Evolutionary conservation across 305 asterid genomes (phyloP), one percentile per base, ranked within the genome.

Genomic region (Plantago lanceolata): DNA sequence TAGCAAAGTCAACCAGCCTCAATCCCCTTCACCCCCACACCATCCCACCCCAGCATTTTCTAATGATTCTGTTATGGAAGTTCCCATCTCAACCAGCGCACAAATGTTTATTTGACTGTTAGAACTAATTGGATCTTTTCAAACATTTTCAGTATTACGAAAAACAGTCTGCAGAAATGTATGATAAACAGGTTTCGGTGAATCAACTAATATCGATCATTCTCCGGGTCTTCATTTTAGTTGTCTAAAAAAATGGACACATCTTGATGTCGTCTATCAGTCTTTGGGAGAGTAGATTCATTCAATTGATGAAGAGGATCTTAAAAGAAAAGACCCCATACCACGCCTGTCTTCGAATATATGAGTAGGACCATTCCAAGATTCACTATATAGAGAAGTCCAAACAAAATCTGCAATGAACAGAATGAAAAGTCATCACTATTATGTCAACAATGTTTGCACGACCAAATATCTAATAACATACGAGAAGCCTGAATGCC

Each of bases 291-390:
- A 33, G 8, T 4, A 33, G 40, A 33, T 33, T 33, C 40, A 33
- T 33, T 7, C 2, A 33, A 33, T 4, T 7, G 9, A 33, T 33
- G 40, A 33, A 33, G 2, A 28, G 13, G 21, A 66, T 63, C 71
- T 57, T 35, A 56, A 20, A 56, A n/a, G 52, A 54, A 59, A 48
- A 64, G 57, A 40, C 61, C 72, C 29, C 88, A 59, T 85, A 89
- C 98, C 98, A 78, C 89, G 7, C 82, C 78, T 15, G 89, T 81
- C 95, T 92, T 92, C 85, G 84, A 61, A 68, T 89, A 92, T 70
- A 92, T 85, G 69, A 76, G 67, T 45, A 92, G 67, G 64, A 89
- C 85, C 76, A 89, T 73, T 69, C 86, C 98, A 56, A 86, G 95
- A 78, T 89, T 90, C 78, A 86, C 64, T 29, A 85, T 44, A 73